Percentiles rank a stretch among this genome's conserved stretches.
These are phyloP conservation scores for Pythium biforme DNA, from an alignment of 352 stramenopile genomes.

Conservation along the genomic window DNA sequence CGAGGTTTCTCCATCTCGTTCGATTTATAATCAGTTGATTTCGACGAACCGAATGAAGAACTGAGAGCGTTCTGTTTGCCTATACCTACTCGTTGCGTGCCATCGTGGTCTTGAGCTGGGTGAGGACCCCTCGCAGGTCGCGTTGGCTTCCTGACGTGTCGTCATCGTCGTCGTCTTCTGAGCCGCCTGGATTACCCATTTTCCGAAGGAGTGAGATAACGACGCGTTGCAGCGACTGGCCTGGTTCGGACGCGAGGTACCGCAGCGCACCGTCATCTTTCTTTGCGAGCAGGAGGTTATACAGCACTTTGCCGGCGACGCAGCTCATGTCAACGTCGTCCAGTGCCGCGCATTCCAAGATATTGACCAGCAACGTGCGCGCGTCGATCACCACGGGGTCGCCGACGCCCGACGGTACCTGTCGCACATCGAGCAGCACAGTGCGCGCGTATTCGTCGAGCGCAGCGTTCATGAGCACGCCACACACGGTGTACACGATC, in stretches of 20 bases:
- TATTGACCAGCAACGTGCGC: constrained; percentile 37
- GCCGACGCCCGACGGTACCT: constrained; percentile 12
- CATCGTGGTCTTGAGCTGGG: constrained; percentile 41
- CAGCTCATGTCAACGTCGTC: constrained; percentile 73
- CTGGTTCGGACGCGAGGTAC: constrained; percentile 3
- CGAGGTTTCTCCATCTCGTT: no score
- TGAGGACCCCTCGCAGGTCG: constrained; percentile 45
- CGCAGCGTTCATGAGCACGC: constrained; percentile 84
- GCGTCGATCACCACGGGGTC: constrained; percentile 34
- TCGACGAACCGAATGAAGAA: not conserved
- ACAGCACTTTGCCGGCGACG: constrained; percentile 81
- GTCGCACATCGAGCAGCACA: constrained; percentile 33
- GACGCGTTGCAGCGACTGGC: constrained; percentile 25
- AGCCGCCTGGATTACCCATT: constrained; percentile 28
- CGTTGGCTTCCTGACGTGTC: not conserved
- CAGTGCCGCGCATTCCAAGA: constrained; percentile 54
- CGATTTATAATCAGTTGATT: no score
- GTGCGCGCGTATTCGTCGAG: constrained; percentile 42
- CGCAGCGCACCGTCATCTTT: not conserved
- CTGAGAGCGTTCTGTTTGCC: no score
- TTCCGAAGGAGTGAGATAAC: constrained; percentile 33
- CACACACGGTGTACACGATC: constrained; percentile 76
- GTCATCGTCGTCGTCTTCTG: constrained; percentile 12
- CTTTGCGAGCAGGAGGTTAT: constrained; percentile 68
- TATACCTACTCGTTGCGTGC: constrained; percentile 11